Conservation (phyloP, 352 stramenopile species). For the Phytophthora pisi region DNA sequence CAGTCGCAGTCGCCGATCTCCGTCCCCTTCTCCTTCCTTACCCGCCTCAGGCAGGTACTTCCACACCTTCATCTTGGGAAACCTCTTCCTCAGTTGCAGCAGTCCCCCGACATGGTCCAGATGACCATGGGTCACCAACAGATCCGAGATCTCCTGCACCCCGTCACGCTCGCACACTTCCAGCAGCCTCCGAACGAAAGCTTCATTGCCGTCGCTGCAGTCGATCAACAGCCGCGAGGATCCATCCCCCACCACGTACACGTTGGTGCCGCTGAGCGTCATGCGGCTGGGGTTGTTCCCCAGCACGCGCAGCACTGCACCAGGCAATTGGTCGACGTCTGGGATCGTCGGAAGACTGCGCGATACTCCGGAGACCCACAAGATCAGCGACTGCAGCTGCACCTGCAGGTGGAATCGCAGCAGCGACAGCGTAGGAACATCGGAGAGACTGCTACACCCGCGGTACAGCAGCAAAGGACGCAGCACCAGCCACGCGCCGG, state of each 20-base stretch:
- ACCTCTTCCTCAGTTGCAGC: conserved; percentile 53
- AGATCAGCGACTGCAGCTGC: conserved; percentile 47
- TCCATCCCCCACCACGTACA: conserved; percentile 86
- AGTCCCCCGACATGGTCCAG: conserved; percentile 90
- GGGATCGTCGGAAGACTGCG: conserved; percentile 45
- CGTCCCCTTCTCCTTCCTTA: conserved; percentile 32
- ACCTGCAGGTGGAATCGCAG: conserved; percentile 56
- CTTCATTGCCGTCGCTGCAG: conserved; percentile 71
- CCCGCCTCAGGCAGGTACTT: conserved; percentile 62
- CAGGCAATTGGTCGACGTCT: conserved; percentile 48
- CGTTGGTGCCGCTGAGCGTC: conserved; percentile 91
- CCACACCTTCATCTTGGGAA: conserved; percentile 64
- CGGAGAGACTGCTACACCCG: conserved; percentile 3
- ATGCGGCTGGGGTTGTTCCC: conserved; percentile 88
- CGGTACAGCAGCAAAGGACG: conserved; percentile 20
- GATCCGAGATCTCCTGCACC: conserved; percentile 63
- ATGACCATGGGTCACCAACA: conserved; percentile 91
- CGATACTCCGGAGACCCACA: conserved; percentile 51
- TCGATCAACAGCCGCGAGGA: conserved; percentile 75
- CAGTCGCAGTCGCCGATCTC: conserved; percentile 45
- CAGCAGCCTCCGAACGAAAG: conserved; percentile 55
- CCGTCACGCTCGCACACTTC: conserved; percentile 43
- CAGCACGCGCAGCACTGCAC: conserved; percentile 71
- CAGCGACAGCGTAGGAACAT: conserved; percentile 41
- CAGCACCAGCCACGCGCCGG: conserved; percentile 18